phyloP scores from a whole-genome alignment of 108 stramenopile genomes.

The Skeletonema marinoi region DNA sequence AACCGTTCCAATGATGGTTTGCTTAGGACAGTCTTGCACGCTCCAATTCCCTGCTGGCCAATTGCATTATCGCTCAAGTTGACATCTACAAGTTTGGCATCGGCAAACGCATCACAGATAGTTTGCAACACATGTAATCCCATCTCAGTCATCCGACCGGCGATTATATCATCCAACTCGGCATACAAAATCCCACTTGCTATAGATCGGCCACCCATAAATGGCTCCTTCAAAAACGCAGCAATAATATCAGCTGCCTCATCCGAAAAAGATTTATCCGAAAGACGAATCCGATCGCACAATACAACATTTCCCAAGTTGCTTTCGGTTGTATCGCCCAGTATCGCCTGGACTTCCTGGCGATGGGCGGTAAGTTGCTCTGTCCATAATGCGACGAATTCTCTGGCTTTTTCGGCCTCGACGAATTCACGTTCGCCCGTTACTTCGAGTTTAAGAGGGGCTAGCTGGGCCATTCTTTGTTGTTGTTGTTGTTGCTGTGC shows the following conservation, averaged over 20 bases:
- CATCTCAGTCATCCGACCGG: conserved; percentile 39
- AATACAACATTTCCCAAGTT: conserved; percentile 11
- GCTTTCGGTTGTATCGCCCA: not conserved
- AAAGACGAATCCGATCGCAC: conserved; percentile 48
- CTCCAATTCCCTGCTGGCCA: conserved; percentile 49
- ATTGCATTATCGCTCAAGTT: conserved; percentile 59
- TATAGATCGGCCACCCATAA: conserved; percentile 32
- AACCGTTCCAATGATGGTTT: conserved; percentile 40
- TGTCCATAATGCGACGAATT: conserved; percentile 37
- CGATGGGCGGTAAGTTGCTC: conserved; percentile 42
- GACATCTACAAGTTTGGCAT: conserved; percentile 41
- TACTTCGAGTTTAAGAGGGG: conserved; percentile 40
- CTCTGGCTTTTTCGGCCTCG: conserved; percentile 28
- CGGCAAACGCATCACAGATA: conserved; percentile 51
- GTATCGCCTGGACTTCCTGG: conserved; percentile 11
- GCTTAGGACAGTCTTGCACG: conserved; percentile 39
- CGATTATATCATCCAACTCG: conserved; percentile 51
- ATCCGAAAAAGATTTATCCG: conserved; percentile 48
- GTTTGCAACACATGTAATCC: conserved; percentile 43
- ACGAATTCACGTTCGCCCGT: conserved; percentile 47
- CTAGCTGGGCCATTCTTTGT: conserved; percentile 6
- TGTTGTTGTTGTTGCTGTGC: not conserved
- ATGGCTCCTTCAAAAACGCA: conserved; percentile 33
- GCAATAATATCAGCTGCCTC: conserved; percentile 52
- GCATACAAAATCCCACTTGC: conserved; percentile 39